Base-by-base conservation (phyloP, 495 filamentous ascomycete species). In the Xylaria grammica region DNA sequence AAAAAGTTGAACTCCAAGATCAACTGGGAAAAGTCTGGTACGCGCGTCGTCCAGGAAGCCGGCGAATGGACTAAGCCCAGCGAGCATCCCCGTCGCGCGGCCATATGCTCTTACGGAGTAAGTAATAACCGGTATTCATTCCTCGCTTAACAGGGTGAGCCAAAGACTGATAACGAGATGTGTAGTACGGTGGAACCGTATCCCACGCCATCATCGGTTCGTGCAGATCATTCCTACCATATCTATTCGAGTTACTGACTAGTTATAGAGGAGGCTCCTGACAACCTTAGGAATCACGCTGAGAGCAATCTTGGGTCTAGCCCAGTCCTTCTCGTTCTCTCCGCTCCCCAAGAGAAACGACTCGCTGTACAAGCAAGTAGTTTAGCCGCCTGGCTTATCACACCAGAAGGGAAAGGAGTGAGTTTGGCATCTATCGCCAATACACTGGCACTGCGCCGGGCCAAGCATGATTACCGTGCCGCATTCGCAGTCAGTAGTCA, bases 131-230 rank as follows among this genome's bases (percentile, higher is more conserved):
- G n/a, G n/a, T n/a, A n/a, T n/a, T n/a, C n/a, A n/a, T n/a, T n/a
- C n/a, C n/a, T n/a, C n/a, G n/a, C n/a, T n/a, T n/a, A n/a, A n/a
- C n/a, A n/a, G n/a, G n/a, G n/a, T n/a, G n/a, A n/a, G n/a, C n/a
- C n/a, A n/a, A n/a, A n/a, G n/a, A n/a, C n/a, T n/a, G n/a, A n/a
- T n/a, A n/a, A n/a, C n/a, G n/a, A n/a, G n/a, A n/a, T n/a, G n/a
- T n/a, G n/a, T n/a, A n/a, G n/a, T 80, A 78, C 48, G 79, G 79
- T 13, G 81, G 81, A 3, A 77, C 78, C 0, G 74, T 77, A 10
- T 75, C 77, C 0, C 80, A 82, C 65, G 77, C 73, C 9, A 56
- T 81, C 34, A 67, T 80, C 40, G 79, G 48, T 53, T 67, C 42
- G 38, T 34, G 32, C 24, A 48, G 1, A 9, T 20, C 22, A 3